Evolutionary conservation across 148 eudicot genomes (phyloP).

Genomic region (Polygonum aviculare): DNA sequence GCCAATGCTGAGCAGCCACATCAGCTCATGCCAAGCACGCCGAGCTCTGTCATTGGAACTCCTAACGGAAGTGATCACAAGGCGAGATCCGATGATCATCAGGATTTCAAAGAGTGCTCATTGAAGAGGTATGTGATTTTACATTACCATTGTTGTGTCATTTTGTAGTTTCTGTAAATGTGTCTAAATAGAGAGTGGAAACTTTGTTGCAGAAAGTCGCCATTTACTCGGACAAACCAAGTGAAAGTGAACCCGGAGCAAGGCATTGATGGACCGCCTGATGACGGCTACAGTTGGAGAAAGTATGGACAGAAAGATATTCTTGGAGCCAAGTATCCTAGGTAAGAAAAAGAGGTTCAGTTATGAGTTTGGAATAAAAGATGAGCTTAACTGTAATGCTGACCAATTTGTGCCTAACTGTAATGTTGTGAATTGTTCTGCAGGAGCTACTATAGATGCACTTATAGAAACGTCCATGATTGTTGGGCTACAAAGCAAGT

Average conservation of each 20-base stretch:
- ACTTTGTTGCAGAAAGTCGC: slow-evolving; percentile 41
- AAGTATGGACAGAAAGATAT: slow-evolving; percentile 11
- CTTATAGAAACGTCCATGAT: slow-evolving; percentile 27
- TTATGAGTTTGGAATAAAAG: no score
- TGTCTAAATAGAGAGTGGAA: no score
- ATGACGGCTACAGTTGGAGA: slow-evolving; percentile 11
- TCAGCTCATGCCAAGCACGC: slow-evolving; percentile 32
- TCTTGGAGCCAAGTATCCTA: slow-evolving; percentile 7
- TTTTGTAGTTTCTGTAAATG: no score
- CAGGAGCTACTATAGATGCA: slow-evolving; percentile 52
- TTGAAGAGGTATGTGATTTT: slow-evolving; percentile 53
- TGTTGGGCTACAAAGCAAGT: slow-evolving; percentile 53
- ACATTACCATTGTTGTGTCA: background rate
- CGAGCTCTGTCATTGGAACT: slow-evolving; percentile 41
- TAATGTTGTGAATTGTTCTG: background rate
- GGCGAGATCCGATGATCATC: slow-evolving; percentile 21
- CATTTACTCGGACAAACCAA: slow-evolving; percentile 64
- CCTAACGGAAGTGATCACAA: background rate
- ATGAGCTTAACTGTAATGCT: no score
- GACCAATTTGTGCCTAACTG: background rate
- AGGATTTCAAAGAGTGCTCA: slow-evolving; percentile 26
- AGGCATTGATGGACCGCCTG: slow-evolving; percentile 41
- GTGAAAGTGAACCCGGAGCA: slow-evolving; percentile 37
- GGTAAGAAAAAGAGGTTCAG: background rate
- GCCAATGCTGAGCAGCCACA: slow-evolving; percentile 33